Conservation (phyloP, 2,329 filamentous ascomycete genomes). For the Myriangium duriaei region DNA sequence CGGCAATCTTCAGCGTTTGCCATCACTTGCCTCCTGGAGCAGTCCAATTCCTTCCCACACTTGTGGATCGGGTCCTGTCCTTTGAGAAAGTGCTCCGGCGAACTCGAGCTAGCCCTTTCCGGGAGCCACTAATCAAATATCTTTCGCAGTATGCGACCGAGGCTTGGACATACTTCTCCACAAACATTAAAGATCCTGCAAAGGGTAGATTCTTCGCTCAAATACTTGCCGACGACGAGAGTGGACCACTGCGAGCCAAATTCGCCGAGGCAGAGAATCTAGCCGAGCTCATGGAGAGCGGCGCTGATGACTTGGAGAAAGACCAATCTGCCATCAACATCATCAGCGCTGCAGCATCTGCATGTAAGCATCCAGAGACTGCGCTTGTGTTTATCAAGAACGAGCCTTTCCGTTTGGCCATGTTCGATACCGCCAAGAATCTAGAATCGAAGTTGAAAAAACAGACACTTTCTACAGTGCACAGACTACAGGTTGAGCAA, state of each 20-base stretch:
- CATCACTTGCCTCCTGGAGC: slow-evolving; percentile 87
- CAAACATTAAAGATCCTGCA: slow-evolving; percentile 67
- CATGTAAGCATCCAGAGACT: slow-evolving; percentile 54
- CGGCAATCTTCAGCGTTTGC: slow-evolving; percentile 92
- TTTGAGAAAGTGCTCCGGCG: slow-evolving; percentile 74
- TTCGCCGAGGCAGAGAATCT: slow-evolving; percentile 55
- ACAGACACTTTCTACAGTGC: slow-evolving; percentile 54
- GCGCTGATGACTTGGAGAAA: slow-evolving; percentile 46
- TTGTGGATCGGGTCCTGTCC: slow-evolving; percentile 82
- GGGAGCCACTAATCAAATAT: slow-evolving; percentile 80
- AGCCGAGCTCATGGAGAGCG: slow-evolving; percentile 35
- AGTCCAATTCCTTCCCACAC: slow-evolving; percentile 75
- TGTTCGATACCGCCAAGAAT: slow-evolving; percentile 58
- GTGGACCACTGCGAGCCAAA: slow-evolving; percentile 58
- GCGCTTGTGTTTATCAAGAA: slow-evolving; percentile 53
- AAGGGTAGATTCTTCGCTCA: slow-evolving; percentile 89
- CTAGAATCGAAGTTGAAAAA: slow-evolving; percentile 61
- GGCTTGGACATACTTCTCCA: slow-evolving; percentile 68
- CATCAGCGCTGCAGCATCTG: slow-evolving; percentile 70
- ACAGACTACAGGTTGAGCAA: slow-evolving; percentile 79
- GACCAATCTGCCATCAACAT: slow-evolving; percentile 76
- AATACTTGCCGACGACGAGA: slow-evolving; percentile 63
- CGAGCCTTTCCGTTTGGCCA: slow-evolving; percentile 43
- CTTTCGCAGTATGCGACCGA: slow-evolving; percentile 87
- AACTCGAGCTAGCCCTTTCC: slow-evolving; percentile 84